These are phyloP conservation scores for Dioszegia crocea DNA, from an alignment of 768 basidiomycete species.

Conservation along the genomic window DNA sequence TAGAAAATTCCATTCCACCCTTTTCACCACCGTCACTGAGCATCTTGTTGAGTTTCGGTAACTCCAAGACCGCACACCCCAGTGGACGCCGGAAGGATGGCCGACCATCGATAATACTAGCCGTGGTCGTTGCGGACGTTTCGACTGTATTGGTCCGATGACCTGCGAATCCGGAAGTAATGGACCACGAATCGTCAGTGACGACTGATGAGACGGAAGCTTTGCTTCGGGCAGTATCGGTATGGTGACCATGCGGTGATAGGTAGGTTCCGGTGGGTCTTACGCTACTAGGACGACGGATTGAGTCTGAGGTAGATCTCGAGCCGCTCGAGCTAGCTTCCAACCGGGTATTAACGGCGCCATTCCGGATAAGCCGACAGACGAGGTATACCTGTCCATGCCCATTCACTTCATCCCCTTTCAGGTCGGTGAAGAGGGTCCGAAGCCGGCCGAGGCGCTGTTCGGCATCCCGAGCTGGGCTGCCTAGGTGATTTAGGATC, in stretches of 20 bases:
- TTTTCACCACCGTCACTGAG: conserved; percentile 63
- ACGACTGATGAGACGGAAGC: neutral
- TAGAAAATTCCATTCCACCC: conserved; percentile 67
- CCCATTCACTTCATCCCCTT: conserved; percentile 75
- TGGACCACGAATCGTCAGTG: conserved; percentile 43
- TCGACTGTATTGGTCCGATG: conserved; percentile 21
- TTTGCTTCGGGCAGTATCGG: conserved; percentile 3
- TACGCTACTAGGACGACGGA: conserved; percentile 55
- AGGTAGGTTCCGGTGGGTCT: conserved; percentile 23
- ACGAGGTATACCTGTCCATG: conserved; percentile 83
- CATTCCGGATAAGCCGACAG: conserved; percentile 83
- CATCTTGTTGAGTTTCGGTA: conserved; percentile 70
- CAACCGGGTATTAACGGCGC: conserved; percentile 71
- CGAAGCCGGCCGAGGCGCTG: conserved; percentile 61
- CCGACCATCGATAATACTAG: conserved; percentile 17
- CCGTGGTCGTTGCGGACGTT: conserved; percentile 12
- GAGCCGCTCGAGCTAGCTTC: conserved; percentile 33
- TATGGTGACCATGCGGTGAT: neutral
- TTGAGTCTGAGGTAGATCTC: conserved; percentile 53
- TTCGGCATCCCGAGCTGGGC: conserved; percentile 52
- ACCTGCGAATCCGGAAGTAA: conserved; percentile 38
- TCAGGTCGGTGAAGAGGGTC: conserved; percentile 86
- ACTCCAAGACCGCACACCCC: conserved; percentile 88
- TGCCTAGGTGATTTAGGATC: conserved; percentile 83
- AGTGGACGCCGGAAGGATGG: conserved; percentile 72